Percentiles rank a stretch among this genome's conserved stretches.
Evolutionary conservation across 192 early-diverging fungal species (phyloP).

Genomic region (Cladochytrium replicatum): DNA sequence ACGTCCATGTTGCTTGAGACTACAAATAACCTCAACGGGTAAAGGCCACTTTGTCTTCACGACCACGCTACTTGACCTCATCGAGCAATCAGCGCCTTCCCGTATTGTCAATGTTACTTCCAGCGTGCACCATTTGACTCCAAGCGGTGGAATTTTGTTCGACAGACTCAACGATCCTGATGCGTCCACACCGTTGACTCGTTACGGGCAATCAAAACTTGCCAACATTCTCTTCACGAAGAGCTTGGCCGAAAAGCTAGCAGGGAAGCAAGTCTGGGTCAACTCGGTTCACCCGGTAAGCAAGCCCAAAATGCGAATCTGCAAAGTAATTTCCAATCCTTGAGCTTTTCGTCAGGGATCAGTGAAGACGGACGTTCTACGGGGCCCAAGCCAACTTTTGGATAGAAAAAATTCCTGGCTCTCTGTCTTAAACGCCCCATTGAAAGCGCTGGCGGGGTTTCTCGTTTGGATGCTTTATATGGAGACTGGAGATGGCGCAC

Average conservation of each 20-base stretch:
- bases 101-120: conserved; percentile 43
- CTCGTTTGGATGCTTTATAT: conserved; percentile 13
- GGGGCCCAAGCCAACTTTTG: too few relatives aligned
- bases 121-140: conserved; percentile 11
- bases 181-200: conserved; percentile 10
- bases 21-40: too few relatives aligned
- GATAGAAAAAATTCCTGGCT: too few relatives aligned
- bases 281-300: conserved; percentile 45
- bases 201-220: conserved; percentile 46
- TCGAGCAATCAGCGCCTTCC: conserved; percentile 31
- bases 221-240: conserved; percentile 42
- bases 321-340: too few relatives aligned
- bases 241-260: conserved; percentile 26
- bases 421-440: too few relatives aligned
- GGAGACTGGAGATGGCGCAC: conserved; percentile 15
- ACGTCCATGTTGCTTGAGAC: too few relatives aligned
- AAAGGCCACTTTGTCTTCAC: conserved; percentile 31
- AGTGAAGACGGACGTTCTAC: conserved; percentile 36
- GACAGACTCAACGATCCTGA: conserved; percentile 28
- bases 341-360: too few relatives aligned
- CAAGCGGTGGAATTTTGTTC: conserved; percentile 27
- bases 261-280: conserved; percentile 17
- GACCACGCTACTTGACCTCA: conserved; percentile 20
- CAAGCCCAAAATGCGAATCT: too few relatives aligned
- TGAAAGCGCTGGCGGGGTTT: too few relatives aligned